Conservation (phyloP, 345 rosid genomes). For the Gossypium anomalum region DNA sequence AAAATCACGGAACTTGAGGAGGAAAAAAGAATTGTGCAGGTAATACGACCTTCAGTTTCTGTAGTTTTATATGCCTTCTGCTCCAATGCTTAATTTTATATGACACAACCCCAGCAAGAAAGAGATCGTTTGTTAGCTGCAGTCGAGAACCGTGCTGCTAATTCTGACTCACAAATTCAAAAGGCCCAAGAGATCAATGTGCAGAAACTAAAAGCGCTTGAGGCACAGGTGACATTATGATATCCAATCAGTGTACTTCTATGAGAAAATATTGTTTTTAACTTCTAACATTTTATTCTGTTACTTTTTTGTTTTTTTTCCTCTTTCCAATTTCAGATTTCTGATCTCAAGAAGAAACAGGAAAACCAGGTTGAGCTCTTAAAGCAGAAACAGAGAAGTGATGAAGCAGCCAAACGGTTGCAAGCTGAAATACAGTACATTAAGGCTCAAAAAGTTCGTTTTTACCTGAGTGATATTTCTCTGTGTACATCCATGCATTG, state of each 20-base stretch:
- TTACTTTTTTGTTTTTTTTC: neutral
- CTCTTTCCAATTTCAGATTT: slow-evolving; percentile 39
- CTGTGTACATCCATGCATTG: neutral
- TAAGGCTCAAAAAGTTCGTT: slow-evolving; percentile 66
- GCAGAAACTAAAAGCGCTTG: slow-evolving; percentile 65
- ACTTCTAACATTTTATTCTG: neutral
- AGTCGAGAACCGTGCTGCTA: slow-evolving; percentile 53
- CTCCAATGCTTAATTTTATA: slow-evolving; percentile 12
- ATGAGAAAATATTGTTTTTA: slow-evolving; percentile 9
- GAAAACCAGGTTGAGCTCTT: slow-evolving; percentile 66
- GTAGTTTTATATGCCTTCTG: slow-evolving; percentile 14
- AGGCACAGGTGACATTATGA: slow-evolving; percentile 45
- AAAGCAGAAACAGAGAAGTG: slow-evolving; percentile 78
- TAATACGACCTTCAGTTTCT: slow-evolving; percentile 17
- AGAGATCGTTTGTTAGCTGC: slow-evolving; percentile 61
- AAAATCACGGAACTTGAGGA: slow-evolving; percentile 73
- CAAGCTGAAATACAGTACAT: slow-evolving; percentile 73
- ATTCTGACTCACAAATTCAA: slow-evolving; percentile 57
- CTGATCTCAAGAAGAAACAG: slow-evolving; percentile 67
- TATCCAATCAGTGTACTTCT: slow-evolving; percentile 1
- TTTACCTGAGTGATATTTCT: slow-evolving; percentile 8
- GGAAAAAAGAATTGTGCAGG: slow-evolving; percentile 65
- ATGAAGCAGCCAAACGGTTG: slow-evolving; percentile 68
- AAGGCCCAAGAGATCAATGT: slow-evolving; percentile 48
- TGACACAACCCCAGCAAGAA: slow-evolving; percentile 47